Evolutionary conservation across 352 stramenopile genomes (phyloP).

Genomic region (Phytopythium delawarense): DNA sequence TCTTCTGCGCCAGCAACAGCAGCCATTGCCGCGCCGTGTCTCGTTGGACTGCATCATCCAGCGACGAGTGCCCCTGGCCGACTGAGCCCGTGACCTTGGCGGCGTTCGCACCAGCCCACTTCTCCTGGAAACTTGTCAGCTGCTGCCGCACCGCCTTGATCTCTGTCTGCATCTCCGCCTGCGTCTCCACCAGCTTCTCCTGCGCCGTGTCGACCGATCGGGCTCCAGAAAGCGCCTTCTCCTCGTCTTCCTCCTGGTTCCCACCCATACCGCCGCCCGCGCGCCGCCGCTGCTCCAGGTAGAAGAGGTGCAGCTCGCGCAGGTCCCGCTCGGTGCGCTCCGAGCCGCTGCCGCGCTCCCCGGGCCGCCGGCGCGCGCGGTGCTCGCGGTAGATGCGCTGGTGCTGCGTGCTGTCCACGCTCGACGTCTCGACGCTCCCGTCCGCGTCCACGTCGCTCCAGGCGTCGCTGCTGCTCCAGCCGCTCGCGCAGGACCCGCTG

Average conservation of each 20-base stretch:
- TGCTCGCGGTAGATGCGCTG: slow-evolving; percentile 32
- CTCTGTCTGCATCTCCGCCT: slow-evolving; percentile 32
- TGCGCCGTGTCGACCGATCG: slow-evolving; percentile 5
- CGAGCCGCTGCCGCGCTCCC: background rate
- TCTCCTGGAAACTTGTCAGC: slow-evolving; percentile 39
- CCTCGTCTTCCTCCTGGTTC: slow-evolving; percentile 1
- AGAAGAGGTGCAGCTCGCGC: slow-evolving; percentile 26
- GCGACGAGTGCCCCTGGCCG: background rate
- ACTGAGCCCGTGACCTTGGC: background rate
- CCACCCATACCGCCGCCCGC: background rate
- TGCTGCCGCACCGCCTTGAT: slow-evolving; percentile 41
- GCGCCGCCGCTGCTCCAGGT: slow-evolving; percentile 23
- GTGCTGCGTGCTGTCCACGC: slow-evolving; percentile 28
- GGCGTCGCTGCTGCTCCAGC: slow-evolving; percentile 11
- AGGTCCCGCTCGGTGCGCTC: slow-evolving; percentile 13
- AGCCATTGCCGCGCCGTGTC: slow-evolving; percentile 41
- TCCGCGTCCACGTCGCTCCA: slow-evolving; percentile 34
- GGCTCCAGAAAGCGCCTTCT: background rate
- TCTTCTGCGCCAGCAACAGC: slow-evolving; percentile 35
- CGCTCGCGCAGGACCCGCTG: slow-evolving; percentile 31
- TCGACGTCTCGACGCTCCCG: slow-evolving; percentile 30
- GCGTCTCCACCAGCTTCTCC: slow-evolving; percentile 20
- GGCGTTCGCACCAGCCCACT: slow-evolving; percentile 18
- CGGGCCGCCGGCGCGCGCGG: slow-evolving; percentile 11
- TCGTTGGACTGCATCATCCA: slow-evolving; percentile 18